phyloP scores from a whole-genome alignment of 2,329 filamentous ascomycete species.

The Penicillium occitanis region DNA sequence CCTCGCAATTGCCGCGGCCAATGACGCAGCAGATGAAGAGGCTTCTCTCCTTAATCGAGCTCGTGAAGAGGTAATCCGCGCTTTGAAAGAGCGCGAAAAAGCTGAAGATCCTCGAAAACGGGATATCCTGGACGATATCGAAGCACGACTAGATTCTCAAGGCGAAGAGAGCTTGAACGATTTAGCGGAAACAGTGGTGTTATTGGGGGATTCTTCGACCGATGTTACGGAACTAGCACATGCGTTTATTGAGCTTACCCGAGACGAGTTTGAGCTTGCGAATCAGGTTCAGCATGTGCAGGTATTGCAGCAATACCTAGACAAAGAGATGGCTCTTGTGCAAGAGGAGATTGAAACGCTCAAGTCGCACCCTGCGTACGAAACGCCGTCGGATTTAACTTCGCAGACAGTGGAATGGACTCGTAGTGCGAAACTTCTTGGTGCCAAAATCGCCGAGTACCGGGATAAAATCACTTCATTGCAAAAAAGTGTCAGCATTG shows the following conservation, averaged over 20 bases:
- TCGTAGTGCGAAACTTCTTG: slow-evolving; percentile 66
- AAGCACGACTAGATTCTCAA: slow-evolving; percentile 54
- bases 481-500: slow-evolving; percentile 31
- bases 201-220: slow-evolving; percentile 52
- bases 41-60: slow-evolving; percentile 37
- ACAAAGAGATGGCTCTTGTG: slow-evolving; percentile 49
- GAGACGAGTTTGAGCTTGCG: slow-evolving; percentile 51
- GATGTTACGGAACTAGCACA: slow-evolving; percentile 53
- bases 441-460: slow-evolving; percentile 67
- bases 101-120: slow-evolving; percentile 33
- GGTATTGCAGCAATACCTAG: slow-evolving; percentile 58
- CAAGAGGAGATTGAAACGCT: slow-evolving; percentile 33
- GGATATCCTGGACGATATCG: slow-evolving; percentile 55
- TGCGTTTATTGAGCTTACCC: slow-evolving; percentile 58
- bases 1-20: slow-evolving; percentile 69
- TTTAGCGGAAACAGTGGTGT: slow-evolving; percentile 55
- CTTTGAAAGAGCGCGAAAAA: slow-evolving; percentile 34
- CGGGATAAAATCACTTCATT: slow-evolving; percentile 53
- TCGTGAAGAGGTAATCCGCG: slow-evolving; percentile 37
- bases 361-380: slow-evolving; percentile 45
- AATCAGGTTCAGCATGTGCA: slow-evolving; percentile 59
- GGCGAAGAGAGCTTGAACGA: slow-evolving; percentile 59
- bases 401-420: slow-evolving; percentile 73
- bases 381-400: slow-evolving; percentile 59
- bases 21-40: slow-evolving; percentile 64